phyloP scores from a whole-genome alignment of 176 grass and related monocot genomes.

The Triticum aestivum region DNA sequence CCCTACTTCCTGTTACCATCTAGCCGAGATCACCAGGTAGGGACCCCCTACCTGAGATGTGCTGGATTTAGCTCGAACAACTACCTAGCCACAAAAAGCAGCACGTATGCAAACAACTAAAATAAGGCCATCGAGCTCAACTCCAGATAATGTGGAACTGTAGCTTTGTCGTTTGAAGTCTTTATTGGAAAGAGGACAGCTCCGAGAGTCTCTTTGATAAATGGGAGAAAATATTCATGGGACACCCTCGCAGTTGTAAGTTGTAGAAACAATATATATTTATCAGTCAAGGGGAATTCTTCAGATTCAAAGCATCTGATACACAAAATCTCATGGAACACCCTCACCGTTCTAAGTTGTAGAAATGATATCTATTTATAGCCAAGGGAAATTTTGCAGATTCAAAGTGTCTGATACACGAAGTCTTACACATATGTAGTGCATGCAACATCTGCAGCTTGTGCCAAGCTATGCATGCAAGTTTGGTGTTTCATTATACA shows the following conservation, averaged over 20 bases:
- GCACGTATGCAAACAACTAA: constrained; percentile 69
- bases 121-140: constrained; percentile 77
- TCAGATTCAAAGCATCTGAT: constrained; percentile 82
- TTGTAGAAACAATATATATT: constrained; percentile 92
- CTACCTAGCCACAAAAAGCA: constrained; percentile 68
- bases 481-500: constrained; percentile 49
- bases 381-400: no score
- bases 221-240: constrained; percentile 77
- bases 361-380: no score
- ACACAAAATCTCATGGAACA: not conserved
- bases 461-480: constrained; percentile 83
- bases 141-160: constrained; percentile 76
- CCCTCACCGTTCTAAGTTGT: no score
- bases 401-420: not conserved
- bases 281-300: constrained; percentile 86
- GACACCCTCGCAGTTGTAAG: constrained; percentile 67
- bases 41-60: no score
- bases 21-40: no score
- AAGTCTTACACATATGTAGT: constrained; percentile 68
- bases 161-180: constrained; percentile 74
- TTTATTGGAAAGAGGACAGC: constrained; percentile 55
- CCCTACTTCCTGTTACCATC: no score
- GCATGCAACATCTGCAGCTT: constrained; percentile 67
- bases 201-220: constrained; percentile 49
- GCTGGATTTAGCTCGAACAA: not conserved